These are phyloP conservation scores for Podochytrium sp. DNA, from an alignment of 192 early-diverging fungal genomes.

Conservation along the genomic window DNA sequence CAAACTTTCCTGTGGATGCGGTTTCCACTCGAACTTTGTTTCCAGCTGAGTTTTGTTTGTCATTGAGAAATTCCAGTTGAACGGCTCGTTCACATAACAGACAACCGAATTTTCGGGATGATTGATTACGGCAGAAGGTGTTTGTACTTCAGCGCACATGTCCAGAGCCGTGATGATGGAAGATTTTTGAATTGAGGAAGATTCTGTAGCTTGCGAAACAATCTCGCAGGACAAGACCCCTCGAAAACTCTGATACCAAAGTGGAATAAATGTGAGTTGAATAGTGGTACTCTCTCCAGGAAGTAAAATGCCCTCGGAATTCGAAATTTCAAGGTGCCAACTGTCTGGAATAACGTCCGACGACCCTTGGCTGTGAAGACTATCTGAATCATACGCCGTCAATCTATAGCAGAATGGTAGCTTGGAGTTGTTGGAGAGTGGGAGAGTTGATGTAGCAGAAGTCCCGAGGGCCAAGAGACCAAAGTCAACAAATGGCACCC, in stretches of 20 bases:
- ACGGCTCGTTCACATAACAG: conserved; percentile 43
- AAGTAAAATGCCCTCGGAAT: conserved; percentile 33
- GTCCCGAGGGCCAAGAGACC: conserved; percentile 50
- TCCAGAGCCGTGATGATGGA: conserved; percentile 27
- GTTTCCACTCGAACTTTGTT: conserved; percentile 36
- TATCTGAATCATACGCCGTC: not conserved
- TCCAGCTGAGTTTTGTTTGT: conserved; percentile 41
- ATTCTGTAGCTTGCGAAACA: not conserved
- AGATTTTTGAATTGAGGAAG: not conserved
- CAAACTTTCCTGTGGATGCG: not conserved
- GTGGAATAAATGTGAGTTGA: conserved; percentile 41
- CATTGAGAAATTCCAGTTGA: conserved; percentile 32
- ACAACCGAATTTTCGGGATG: conserved; percentile 29
- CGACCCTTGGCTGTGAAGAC: no score
- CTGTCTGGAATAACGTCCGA: not conserved
- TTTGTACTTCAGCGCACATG: conserved; percentile 40
- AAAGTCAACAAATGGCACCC: conserved; percentile 43
- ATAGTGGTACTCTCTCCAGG: conserved; percentile 27
- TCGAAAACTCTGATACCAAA: conserved; percentile 41
- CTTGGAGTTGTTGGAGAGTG: conserved; percentile 41
- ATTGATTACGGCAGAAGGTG: conserved; percentile 35
- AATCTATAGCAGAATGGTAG: conserved; percentile 33
- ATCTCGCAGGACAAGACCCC: conserved; percentile 42
- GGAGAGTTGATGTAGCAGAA: conserved; percentile 24
- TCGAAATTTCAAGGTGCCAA: conserved; percentile 37